Base-by-base conservation (phyloP, 2,329 filamentous ascomycete genomes). In the Pseudogymnoascus sp. region DNA sequence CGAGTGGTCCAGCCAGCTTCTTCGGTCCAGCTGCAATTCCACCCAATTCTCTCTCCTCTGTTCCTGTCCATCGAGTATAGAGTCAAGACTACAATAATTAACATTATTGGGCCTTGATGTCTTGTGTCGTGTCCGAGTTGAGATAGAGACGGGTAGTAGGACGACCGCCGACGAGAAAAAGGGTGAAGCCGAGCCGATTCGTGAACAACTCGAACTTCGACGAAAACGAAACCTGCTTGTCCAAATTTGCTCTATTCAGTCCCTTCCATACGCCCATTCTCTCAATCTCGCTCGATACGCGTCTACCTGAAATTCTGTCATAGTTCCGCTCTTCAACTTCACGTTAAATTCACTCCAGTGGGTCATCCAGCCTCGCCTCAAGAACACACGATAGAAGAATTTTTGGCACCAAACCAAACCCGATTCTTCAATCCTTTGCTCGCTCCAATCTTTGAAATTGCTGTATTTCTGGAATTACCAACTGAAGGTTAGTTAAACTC, bases 341-440 rank as follows among this genome's bases (percentile, higher is more conserved):
- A 33, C 49, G 49, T 55, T 55, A 55, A 55, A 55, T 55, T 55
- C 49, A 55, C 49, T 33, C 49, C 49, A 55, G 49, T 55, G 49
- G 49, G 49, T 55, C 49, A 55, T 55, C 49, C 49, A 55, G 49
- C 49, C 49, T 55, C 49, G 49, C 49, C 49, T 55, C 49, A 22
- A 55, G 49, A 55, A 55, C 49, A 55, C 49, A 55, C 49, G 49
- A 33, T 55, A 9, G 49, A 55, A 55, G 49, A 55, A 33, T 55
- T 55, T 55, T 33, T 55, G 45, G 49, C 49, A 12, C 49, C 25
- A 55, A 55, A 33, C 25, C 49, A 19, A 55, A 19, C 25, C 12
- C 49, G 1, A 55, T 55, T 55, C 49, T 55, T 55, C 49, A 33
- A 55, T 55, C 49, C 28, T 55, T 55, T 55, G 49, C 49, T 55